Evolutionary conservation across 257 asterid genomes (phyloP).

Genomic region (Nicotiana obtusifolia): DNA sequence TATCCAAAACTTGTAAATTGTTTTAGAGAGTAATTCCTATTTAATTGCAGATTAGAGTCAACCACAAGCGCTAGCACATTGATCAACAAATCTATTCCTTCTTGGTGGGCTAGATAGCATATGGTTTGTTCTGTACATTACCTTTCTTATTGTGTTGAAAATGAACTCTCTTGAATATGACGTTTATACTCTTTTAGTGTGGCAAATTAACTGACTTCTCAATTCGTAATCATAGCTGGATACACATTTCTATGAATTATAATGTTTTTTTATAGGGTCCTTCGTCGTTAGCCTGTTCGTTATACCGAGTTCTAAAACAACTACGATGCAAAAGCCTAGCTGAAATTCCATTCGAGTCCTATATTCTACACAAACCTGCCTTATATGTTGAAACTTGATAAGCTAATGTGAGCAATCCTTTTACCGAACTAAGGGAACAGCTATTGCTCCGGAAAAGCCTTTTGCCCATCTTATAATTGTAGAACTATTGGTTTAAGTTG

Average conservation of each 20-base stretch:
- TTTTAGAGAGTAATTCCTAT: not conserved
- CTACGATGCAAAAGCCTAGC: not conserved
- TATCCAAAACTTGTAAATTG: not conserved
- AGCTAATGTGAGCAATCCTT: not conserved
- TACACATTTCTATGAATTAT: not conserved
- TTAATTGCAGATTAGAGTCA: conserved; percentile 22
- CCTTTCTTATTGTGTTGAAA: not conserved
- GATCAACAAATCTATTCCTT: conserved; percentile 18
- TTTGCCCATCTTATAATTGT: not conserved
- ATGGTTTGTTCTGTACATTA: not conserved
- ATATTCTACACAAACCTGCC: not conserved
- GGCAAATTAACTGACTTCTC: not conserved
- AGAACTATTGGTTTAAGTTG: not conserved
- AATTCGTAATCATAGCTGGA: not conserved
- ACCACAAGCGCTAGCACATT: conserved; percentile 9
- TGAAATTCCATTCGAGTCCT: not conserved
- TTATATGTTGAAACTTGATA: not conserved
- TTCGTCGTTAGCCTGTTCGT: not conserved
- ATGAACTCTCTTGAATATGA: not conserved
- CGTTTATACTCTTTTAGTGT: not conserved
- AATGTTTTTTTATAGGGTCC: not conserved
- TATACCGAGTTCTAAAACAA: not conserved
- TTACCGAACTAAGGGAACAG: not conserved
- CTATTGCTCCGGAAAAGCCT: not conserved
- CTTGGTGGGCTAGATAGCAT: conserved; percentile 25